Evolutionary conservation across 306 rosid species (phyloP), one percentile per base, ranked within the genome.

Genomic region (Carpinus fangiana): DNA sequence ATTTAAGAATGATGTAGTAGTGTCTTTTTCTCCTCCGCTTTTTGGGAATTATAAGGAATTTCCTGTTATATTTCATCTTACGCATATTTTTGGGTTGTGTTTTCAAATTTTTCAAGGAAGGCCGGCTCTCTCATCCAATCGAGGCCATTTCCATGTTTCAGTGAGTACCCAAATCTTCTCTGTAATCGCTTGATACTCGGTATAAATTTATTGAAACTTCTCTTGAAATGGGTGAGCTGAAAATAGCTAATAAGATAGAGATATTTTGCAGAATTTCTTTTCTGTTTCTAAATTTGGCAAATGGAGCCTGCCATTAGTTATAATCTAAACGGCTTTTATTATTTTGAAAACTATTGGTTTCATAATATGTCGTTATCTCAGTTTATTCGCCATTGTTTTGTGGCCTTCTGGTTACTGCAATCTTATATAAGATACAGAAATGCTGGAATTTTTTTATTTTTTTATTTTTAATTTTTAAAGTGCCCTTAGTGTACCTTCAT

Each of bases 81-180:
- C 1, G 74, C 69, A 13, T 12, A 47, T 21, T 9, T n/a, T 54
- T 2, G 56, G 46, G 71, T 21, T 53, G 31, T 34, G 51, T 2
- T 70, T 57, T n/a, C 75, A 21, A 12, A 20, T 36, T 28, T 41
- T 62, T 12, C 23, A 67, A 87, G 86, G 81, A 76, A 76, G 64
- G 80, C 73, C 82, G 11, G 73, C 76, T 62, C 73, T 14, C 80
- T 66, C 54, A 67, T 56, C 76, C 48, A 81, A 65, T 46, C 57
- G 18, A 28, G 80, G 80, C 7, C 79, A 69, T 48, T 80, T 81
- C 79, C 61, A 2, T 55, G 4, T 66, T 52, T 50, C 65, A 54
- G 87, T 83, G 54, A 83, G 87, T 66, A 45, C 64, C 77, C 71
- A 53, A 12, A 38, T 21, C 12, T 51, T 16, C 43, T 8, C 8